These are phyloP conservation scores for Phytophthora pistaciae DNA, from an alignment of 352 stramenopile species.

Conservation along the genomic window DNA sequence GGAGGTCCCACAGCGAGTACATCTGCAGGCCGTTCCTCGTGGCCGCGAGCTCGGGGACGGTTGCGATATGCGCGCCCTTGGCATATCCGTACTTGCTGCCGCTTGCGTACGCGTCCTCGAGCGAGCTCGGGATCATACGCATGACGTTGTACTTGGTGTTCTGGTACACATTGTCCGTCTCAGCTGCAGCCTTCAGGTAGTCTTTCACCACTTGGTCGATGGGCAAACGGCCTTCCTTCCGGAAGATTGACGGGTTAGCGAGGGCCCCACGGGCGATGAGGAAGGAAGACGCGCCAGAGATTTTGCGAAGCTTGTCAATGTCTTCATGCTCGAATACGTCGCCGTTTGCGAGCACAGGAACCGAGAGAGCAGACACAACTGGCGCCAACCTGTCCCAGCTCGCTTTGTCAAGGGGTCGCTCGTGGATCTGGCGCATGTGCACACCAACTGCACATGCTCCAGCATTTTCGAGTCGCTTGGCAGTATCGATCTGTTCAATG, in stretches of 20 bases:
- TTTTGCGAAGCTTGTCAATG: constrained; percentile 63
- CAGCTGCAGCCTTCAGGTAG: constrained; percentile 77
- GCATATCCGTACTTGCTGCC: constrained; percentile 37
- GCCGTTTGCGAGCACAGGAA: constrained; percentile 91
- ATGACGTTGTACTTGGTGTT: constrained; percentile 94
- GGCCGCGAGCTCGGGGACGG: constrained; percentile 62
- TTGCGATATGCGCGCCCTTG: constrained; percentile 41
- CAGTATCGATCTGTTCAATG: constrained; percentile 64
- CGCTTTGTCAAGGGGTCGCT: constrained; percentile 71
- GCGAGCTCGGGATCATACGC: constrained; percentile 82
- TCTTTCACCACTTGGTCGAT: constrained; percentile 69
- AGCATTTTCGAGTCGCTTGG: constrained; percentile 67
- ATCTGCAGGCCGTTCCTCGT: constrained; percentile 77
- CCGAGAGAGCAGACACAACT: constrained; percentile 72
- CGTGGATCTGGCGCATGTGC: constrained; percentile 71
- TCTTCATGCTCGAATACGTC: constrained; percentile 87
- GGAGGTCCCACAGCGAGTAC: constrained; percentile 77
- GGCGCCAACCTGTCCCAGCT: constrained; percentile 79
- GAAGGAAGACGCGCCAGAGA: constrained; percentile 78
- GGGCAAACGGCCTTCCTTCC: constrained; percentile 67
- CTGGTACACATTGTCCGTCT: constrained; percentile 90
- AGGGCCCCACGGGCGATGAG: constrained; percentile 87
- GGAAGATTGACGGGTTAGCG: constrained; percentile 87
- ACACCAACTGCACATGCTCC: constrained; percentile 77
- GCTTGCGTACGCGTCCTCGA: constrained; percentile 48